A percentile compares a stretch with the other conserved stretches of the same genome.
These are phyloP conservation scores for Ulvella scutata DNA, from an alignment of 139 green algal species.

Conservation along the genomic window DNA sequence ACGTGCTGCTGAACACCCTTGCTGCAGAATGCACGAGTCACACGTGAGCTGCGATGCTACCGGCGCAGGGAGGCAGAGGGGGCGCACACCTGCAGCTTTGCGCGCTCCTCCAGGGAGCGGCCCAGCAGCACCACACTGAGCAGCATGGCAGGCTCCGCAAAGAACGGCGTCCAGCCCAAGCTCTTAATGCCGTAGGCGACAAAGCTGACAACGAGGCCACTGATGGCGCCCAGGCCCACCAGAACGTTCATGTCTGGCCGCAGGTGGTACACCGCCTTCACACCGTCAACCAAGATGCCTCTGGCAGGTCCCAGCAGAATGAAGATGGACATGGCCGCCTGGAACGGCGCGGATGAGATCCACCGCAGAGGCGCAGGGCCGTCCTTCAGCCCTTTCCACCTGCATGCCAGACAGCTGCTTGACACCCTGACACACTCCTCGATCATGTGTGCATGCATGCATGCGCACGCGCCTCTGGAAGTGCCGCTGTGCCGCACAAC, in stretches of 20 bases:
- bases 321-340: not conserved
- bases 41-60: too few relatives aligned
- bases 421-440: not conserved
- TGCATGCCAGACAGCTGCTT: not conserved
- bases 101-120: conserved; percentile 73
- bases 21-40: too few relatives aligned
- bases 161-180: conserved; percentile 84
- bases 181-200: conserved; percentile 39
- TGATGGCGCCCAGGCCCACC: conserved; percentile 69
- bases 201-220: conserved; percentile 68
- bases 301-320: conserved; percentile 21
- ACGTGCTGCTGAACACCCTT: too few relatives aligned
- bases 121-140: conserved; percentile 83
- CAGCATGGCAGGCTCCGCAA: conserved; percentile 96
- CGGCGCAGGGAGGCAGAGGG: too few relatives aligned
- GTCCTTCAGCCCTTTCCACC: too few relatives aligned
- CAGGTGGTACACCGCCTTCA: conserved; percentile 26
- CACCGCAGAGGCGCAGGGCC: too few relatives aligned
- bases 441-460: not conserved
- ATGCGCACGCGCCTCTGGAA: not conserved
- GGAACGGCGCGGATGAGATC: not conserved
- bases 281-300: conserved; percentile 28
- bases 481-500: not conserved
- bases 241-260: conserved; percentile 95
- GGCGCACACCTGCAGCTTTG: conserved; percentile 83